A percentile compares a stretch with the other conserved stretches of the same genome.
These are phyloP conservation scores for Penicillium sp. DNA, from an alignment of 2,329 filamentous ascomycete genomes.

Conservation along the genomic window DNA sequence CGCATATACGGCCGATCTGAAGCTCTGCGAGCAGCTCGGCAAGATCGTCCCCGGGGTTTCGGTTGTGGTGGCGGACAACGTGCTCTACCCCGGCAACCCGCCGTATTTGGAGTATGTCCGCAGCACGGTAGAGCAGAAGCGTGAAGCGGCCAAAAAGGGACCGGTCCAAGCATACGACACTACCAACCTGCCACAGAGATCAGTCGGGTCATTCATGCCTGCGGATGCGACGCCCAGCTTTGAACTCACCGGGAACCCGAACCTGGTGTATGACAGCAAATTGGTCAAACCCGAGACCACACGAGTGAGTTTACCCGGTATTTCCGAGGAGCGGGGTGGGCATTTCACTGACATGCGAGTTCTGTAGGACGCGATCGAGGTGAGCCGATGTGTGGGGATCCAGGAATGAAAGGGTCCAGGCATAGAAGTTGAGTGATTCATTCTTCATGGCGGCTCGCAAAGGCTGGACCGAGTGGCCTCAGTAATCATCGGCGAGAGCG, in stretches of 20 bases:
- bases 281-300: conserved; percentile 32
- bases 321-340: no score
- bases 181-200: conserved; percentile 10
- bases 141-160: conserved; percentile 25
- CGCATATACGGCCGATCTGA: conserved; percentile 63
- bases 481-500: no score
- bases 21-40: conserved; percentile 62
- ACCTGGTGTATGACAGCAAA: conserved; percentile 56
- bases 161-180: conserved; percentile 13
- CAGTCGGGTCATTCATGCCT: conserved; percentile 16
- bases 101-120: conserved; percentile 55
- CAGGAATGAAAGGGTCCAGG: no score
- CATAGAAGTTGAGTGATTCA: no score
- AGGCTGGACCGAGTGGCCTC: no score
- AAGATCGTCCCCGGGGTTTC: conserved; percentile 53
- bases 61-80: conserved; percentile 38
- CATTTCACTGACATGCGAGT: no score
- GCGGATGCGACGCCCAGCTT: conserved; percentile 15
- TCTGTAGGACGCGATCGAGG: conserved; percentile 26
- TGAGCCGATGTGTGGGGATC: conserved; percentile 27
- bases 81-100: conserved; percentile 37
- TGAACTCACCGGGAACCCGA: conserved; percentile 48
- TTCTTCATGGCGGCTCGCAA: background rate
- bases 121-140: conserved; percentile 55
- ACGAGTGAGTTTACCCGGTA: no score